phyloP scores from a whole-genome alignment of 1,284 basidiomycete genomes.

The Athelia sp. region DNA sequence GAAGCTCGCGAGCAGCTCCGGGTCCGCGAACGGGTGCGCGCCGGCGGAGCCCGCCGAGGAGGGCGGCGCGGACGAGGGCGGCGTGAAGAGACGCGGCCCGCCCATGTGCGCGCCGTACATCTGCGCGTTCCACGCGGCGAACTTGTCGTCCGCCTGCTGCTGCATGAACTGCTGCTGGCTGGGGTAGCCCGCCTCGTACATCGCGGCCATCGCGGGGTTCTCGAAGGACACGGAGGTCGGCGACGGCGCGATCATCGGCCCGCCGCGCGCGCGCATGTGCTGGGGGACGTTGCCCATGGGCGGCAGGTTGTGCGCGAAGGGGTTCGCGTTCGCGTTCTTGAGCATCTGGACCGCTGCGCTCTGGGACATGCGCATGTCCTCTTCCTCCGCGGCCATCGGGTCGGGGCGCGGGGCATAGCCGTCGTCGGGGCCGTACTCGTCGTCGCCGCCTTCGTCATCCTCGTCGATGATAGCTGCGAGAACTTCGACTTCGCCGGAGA shows the following conservation, averaged over 20 bases:
- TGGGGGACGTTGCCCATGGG: conserved; percentile 16
- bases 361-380: conserved; percentile 19
- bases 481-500: conserved; percentile 65
- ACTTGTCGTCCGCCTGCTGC: conserved; percentile 19
- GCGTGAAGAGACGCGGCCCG: conserved; percentile 27
- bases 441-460: conserved; percentile 39
- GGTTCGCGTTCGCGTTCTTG: conserved; percentile 11
- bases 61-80: conserved; percentile 22
- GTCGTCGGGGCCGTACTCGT: conserved; percentile 27
- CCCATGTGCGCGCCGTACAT: conserved; percentile 20
- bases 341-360: conserved; percentile 9
- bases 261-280: conserved; percentile 18
- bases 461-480: conserved; percentile 49
- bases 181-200: conserved; percentile 21
- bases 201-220: conserved; percentile 25
- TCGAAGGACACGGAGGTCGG: conserved; percentile 24
- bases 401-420: conserved; percentile 21
- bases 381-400: conserved; percentile 20
- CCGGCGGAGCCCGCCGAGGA: conserved; percentile 10
- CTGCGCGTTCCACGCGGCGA: conserved; percentile 23
- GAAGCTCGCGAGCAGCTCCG: conserved; percentile 22
- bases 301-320: conserved; percentile 16
- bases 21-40: conserved; percentile 13
- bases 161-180: conserved; percentile 16
- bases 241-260: conserved; percentile 24